These are phyloP conservation scores for Daldinia vernicosa DNA, from an alignment of 495 filamentous ascomycete species.

Conservation along the genomic window DNA sequence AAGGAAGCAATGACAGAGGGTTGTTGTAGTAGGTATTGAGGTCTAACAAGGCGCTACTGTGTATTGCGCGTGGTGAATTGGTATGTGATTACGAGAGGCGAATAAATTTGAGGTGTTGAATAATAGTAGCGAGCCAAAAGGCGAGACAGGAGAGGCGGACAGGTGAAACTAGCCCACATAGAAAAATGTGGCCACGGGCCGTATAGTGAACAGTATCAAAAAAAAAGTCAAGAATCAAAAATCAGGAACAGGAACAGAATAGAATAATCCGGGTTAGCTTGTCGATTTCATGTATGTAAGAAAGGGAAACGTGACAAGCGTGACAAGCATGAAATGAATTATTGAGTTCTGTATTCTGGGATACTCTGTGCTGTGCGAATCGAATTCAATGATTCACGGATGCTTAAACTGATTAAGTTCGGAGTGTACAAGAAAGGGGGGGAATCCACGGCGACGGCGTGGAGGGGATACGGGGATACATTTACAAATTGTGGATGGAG, in stretches of 20 bases:
- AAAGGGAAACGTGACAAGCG: neutral
- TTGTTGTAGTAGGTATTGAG: constrained; percentile 11
- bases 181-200: constrained; percentile 13
- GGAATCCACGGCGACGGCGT: constrained; percentile 3
- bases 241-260: constrained; percentile 5
- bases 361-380: neutral
- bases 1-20: constrained; percentile 10
- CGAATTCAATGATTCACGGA: constrained; percentile 5
- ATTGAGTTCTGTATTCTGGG: neutral
- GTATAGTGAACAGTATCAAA: constrained; percentile 9
- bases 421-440: constrained; percentile 14
- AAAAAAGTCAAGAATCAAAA: constrained; percentile 1
- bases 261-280: constrained; percentile 6
- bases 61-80: constrained; percentile 14
- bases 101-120: constrained; percentile 15
- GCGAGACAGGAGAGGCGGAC: constrained; percentile 23
- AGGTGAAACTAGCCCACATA: constrained; percentile 33
- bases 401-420: constrained; percentile 13
- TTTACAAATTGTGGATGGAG: constrained; percentile 18
- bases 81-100: constrained; percentile 12
- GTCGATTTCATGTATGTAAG: constrained; percentile 5
- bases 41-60: constrained; percentile 16
- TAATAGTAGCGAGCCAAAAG: constrained; percentile 24
- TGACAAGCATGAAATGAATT: neutral
- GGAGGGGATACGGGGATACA: constrained; percentile 20